Conservation (phyloP, 2,329 filamentous ascomycete genomes). For the Cladosporium sp. region DNA sequence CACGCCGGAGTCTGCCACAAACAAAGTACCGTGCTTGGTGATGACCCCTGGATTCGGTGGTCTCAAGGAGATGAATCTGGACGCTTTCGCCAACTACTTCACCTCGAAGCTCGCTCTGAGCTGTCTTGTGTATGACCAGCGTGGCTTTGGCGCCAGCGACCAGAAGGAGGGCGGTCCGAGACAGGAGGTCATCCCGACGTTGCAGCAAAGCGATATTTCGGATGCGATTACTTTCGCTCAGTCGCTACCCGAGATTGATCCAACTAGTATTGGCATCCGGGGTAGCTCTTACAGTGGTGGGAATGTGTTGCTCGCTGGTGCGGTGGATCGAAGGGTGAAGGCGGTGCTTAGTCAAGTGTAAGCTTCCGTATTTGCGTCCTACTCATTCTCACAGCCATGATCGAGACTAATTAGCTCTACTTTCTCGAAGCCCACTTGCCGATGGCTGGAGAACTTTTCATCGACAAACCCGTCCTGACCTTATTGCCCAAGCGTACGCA, state of each 20-base stretch:
- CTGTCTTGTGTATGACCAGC: slow-evolving; percentile 40
- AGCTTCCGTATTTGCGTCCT: slow-evolving; percentile 21
- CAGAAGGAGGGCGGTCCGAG: slow-evolving; percentile 30
- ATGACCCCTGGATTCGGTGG: slow-evolving; percentile 25
- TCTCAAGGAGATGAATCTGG: slow-evolving; percentile 27
- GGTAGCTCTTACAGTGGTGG: slow-evolving; percentile 42
- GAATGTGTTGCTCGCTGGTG: slow-evolving; percentile 42
- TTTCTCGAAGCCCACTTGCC: slow-evolving; percentile 13
- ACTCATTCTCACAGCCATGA: background rate
- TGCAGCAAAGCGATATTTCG: slow-evolving; percentile 38
- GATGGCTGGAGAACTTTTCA: slow-evolving; percentile 41
- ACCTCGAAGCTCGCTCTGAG: slow-evolving; percentile 26
- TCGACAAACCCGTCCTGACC: slow-evolving; percentile 37
- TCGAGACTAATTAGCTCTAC: background rate
- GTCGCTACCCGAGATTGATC: slow-evolving; percentile 34
- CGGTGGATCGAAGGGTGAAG: slow-evolving; percentile 43
- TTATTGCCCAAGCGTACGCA: slow-evolving; percentile 29
- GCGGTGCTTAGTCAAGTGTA: slow-evolving; percentile 41
- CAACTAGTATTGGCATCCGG: slow-evolving; percentile 40
- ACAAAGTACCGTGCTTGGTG: slow-evolving; percentile 23
- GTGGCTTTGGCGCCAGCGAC: slow-evolving; percentile 38
- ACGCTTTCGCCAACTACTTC: slow-evolving; percentile 27
- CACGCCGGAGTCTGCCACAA: slow-evolving; percentile 1
- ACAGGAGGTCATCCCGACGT: slow-evolving; percentile 35
- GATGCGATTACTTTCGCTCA: slow-evolving; percentile 44